These are phyloP conservation scores for Silene coronaria DNA, from an alignment of 179 eudicot genomes.

Conservation along the genomic window DNA sequence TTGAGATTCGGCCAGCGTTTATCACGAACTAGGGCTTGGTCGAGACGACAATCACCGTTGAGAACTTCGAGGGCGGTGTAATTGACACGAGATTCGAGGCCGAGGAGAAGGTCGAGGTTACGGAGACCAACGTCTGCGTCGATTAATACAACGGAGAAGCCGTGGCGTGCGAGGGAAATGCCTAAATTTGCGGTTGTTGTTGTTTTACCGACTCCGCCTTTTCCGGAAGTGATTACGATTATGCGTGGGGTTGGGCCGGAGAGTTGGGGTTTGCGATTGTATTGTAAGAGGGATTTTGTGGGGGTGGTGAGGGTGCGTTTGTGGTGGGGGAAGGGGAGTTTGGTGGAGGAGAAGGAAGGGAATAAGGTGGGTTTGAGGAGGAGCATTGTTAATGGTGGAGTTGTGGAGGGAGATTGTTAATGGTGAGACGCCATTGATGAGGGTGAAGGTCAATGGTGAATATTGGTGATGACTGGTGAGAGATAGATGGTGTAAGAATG, in stretches of 20 bases:
- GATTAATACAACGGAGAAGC: conserved; percentile 85
- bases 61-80: conserved; percentile 88
- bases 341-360: conserved; percentile 18
- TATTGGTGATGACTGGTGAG: no score
- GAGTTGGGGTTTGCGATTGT: conserved; percentile 76
- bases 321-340: conserved; percentile 18
- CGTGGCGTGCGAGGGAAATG: conserved; percentile 83
- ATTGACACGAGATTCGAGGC: conserved; percentile 88
- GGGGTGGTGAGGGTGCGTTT: conserved; percentile 9
- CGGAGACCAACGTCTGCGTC: conserved; percentile 97
- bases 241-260: conserved; percentile 87
- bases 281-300: conserved; percentile 48
- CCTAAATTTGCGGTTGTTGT: conserved; percentile 95
- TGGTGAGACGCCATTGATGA: background rate
- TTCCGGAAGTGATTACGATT: conserved; percentile 93
- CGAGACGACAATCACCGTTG: conserved; percentile 91
- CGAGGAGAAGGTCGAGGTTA: conserved; percentile 85
- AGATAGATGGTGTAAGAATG: no score
- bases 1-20: conserved; percentile 81
- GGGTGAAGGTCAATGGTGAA: background rate
- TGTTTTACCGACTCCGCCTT: conserved; percentile 98
- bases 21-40: conserved; percentile 86
- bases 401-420: conserved; percentile 11
- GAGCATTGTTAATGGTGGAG: conserved; percentile 11
- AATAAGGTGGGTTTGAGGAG: conserved; percentile 15